Conservation (phyloP, 1,284 basidiomycete genomes). For the Heterobasidion irregulare region DNA sequence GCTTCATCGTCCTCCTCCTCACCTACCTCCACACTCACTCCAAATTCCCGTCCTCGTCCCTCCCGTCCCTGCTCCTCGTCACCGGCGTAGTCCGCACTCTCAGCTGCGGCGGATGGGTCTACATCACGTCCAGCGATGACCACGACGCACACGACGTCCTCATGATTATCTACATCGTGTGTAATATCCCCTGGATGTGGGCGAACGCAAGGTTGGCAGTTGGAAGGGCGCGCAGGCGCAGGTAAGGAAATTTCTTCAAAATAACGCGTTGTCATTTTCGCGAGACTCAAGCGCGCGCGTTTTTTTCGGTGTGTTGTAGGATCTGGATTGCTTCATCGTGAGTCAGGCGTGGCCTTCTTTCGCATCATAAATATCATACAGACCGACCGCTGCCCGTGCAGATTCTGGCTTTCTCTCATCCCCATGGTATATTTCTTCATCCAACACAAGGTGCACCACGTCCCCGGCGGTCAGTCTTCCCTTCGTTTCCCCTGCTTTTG, state of each 20-base stretch:
- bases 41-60: slow-evolving; percentile 24
- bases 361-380: not conserved
- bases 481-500: not conserved
- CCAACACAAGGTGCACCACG: slow-evolving; percentile 71
- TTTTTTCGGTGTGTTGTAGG: slow-evolving; percentile 23
- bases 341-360: slow-evolving; percentile 12
- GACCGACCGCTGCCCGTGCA: slow-evolving; percentile 15
- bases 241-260: slow-evolving; percentile 30
- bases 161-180: slow-evolving; percentile 82
- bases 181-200: slow-evolving; percentile 85
- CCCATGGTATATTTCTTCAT: slow-evolving; percentile 82
- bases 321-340: slow-evolving; percentile 42
- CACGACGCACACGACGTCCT: slow-evolving; percentile 82
- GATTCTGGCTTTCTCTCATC: slow-evolving; percentile 64
- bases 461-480: slow-evolving; percentile 61
- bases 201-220: slow-evolving; percentile 37
- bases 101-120: slow-evolving; percentile 90
- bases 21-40: slow-evolving; percentile 55
- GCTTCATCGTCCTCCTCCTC: slow-evolving; percentile 70
- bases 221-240: slow-evolving; percentile 32
- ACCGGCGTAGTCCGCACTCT: slow-evolving; percentile 73
- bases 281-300: not conserved
- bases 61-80: slow-evolving; percentile 51
- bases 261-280: not conserved
- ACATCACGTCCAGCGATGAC: slow-evolving; percentile 78